Base-by-base conservation (phyloP, 495 filamentous ascomycete species). In the Usnea hakonensis region DNA sequence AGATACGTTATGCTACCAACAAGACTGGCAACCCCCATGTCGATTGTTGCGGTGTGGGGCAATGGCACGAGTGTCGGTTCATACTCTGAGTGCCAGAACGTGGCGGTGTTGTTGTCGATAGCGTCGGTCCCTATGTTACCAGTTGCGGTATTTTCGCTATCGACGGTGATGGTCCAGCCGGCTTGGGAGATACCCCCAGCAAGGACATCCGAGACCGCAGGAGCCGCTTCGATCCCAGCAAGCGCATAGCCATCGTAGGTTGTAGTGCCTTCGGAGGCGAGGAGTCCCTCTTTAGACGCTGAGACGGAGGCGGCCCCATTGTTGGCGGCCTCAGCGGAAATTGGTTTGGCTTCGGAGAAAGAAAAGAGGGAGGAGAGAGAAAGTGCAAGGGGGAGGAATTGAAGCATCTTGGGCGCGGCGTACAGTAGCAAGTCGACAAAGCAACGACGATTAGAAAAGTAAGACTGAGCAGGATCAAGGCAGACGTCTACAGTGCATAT, bases 81-180 rank as follows among this genome's bases (percentile, higher is more conserved):
- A 36, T 56, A 68, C 11, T 61, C 33, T 7, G 55, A 57, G 30
- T 68, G 63, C 66, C 66, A 68, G 46, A 62, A 65, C 28, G 63
- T 65, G 38, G 33, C 43, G 26, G 33, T 64, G 35, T 36, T 56
- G 44, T 60, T 60, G 26, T 68, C 66, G 13, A 68, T 59, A 21
- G 64, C 66, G 52, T 55, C 54, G 11, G 48, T 53, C 17, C 54
- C 64, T 36, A 37, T 9, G 36, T 65, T 53, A 16, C 60, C 63
- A 32, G 56, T 13, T 38, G 8, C n/a, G 16, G 21, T 28, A 0
- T 68, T 33, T 38, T 43, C 46, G 43, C 66, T 68, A 53, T 68
- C 63, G 23, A 57, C 66, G 7, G 38, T 52, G 21, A 58, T 64
- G 13, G 66, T 68, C 66, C 66, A 68, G 44, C 66, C 66, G n/a